phyloP scores from a whole-genome alignment of 139 green algal species.

The Astrephomene gubernaculifera region DNA sequence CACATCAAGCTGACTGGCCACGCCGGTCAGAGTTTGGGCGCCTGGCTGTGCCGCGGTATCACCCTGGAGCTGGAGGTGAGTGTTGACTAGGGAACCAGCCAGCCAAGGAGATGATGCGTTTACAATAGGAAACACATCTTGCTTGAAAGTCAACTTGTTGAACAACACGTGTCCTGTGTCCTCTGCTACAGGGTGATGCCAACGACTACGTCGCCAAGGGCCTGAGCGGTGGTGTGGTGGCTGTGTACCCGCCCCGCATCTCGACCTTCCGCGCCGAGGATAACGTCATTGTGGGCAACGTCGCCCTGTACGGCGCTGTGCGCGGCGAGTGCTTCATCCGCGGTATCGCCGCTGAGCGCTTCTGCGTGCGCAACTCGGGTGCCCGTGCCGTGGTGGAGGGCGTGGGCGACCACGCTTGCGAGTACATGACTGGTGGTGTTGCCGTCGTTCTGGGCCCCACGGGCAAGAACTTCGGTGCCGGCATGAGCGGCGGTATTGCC shows the following conservation, averaged over 20 bases:
- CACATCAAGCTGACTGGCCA: constrained; percentile 90
- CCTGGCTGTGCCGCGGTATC: constrained; percentile 86
- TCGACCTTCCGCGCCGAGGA: constrained; percentile 74
- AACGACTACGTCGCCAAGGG: constrained; percentile 98
- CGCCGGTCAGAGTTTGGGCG: constrained; percentile 91
- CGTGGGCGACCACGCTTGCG: constrained; percentile 92
- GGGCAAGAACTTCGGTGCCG: constrained; percentile 96
- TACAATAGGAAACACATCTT: too few relatives aligned
- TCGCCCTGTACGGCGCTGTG: constrained; percentile 93
- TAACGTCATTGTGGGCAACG: constrained; percentile 96
- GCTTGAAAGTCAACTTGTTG: too few relatives aligned
- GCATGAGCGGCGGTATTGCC: constrained; percentile 93
- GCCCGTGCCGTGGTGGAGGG: constrained; percentile 94
- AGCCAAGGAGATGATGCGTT: too few relatives aligned
- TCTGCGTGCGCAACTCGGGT: constrained; percentile 91
- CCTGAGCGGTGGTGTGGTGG: constrained; percentile 82
- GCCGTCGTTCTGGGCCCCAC: constrained; percentile 89
- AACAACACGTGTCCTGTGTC: too few relatives aligned
- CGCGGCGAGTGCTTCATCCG: constrained; percentile 91
- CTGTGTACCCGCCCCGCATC: constrained; percentile 80
- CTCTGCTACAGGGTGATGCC: constrained; percentile 73
- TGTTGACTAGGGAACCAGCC: too few relatives aligned
- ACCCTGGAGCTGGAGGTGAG: constrained; percentile 89
- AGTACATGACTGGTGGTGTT: constrained; percentile 98
- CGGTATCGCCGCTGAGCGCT: constrained; percentile 92